Percentiles rank a stretch among this genome's conserved stretches.
phyloP scores from a whole-genome alignment of 2,329 filamentous ascomycete genomes.

The Cryphonectria japonica region DNA sequence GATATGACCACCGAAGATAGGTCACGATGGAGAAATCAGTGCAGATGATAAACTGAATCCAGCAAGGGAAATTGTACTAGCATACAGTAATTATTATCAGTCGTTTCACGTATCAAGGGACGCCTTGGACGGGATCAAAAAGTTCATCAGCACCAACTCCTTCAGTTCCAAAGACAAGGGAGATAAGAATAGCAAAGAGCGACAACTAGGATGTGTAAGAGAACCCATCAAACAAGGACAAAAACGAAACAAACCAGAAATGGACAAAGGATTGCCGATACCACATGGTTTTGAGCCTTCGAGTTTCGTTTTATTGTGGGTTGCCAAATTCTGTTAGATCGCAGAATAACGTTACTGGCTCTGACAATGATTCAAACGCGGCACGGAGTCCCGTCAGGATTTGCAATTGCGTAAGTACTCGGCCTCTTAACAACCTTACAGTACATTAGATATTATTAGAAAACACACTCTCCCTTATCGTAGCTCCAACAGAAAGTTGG shows the following conservation, averaged over 20 bases:
- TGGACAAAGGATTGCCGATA: too few species aligned
- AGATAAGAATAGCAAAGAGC: background rate
- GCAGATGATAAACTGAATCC: background rate
- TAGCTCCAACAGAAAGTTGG: background rate
- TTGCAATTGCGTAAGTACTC: background rate
- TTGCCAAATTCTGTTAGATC: background rate
- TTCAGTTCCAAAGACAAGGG: background rate
- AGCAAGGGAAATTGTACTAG: background rate
- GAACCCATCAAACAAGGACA: too few species aligned
- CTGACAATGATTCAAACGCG: background rate
- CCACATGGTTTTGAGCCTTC: background rate
- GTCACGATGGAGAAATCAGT: too few species aligned
- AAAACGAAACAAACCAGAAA: background rate
- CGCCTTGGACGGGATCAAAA: background rate
- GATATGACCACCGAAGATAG: conserved; percentile 4
- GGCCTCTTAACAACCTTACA: too few species aligned
- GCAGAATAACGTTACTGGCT: background rate
- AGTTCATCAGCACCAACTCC: background rate
- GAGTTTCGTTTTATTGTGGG: background rate
- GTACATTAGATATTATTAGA: background rate
- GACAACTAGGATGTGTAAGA: too few species aligned
- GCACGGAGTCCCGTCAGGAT: background rate
- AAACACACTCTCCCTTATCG: background rate
- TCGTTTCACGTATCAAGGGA: background rate
- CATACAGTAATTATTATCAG: background rate